Evolutionary conservation across 257 asterid genomes (phyloP).

Genomic region (Oldenlandia corymbosa): DNA sequence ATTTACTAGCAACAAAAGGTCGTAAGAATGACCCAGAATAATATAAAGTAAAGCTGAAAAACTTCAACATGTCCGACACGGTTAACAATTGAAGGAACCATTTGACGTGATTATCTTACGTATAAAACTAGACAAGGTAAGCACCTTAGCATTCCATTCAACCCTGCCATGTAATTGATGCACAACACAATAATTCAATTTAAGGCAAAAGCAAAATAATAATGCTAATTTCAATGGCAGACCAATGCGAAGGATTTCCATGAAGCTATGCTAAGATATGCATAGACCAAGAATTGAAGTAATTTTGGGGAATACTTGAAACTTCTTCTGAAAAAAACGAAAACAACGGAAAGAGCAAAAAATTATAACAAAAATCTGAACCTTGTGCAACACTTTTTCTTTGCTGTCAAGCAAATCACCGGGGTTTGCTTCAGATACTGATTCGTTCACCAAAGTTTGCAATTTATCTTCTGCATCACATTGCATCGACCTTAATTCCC

Average conservation of each 20-base stretch:
- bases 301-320: neutral
- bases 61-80: neutral
- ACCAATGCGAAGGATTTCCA: too few species aligned
- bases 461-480: neutral
- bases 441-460: neutral
- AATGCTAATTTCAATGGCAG: too few species aligned
- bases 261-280: too few species aligned
- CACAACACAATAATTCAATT: too few species aligned
- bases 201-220: too few species aligned
- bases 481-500: neutral
- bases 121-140: neutral
- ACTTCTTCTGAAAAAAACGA: neutral
- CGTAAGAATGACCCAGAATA: neutral
- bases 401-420: neutral
- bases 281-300: neutral
- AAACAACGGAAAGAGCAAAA: neutral
- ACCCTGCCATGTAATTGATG: too few species aligned
- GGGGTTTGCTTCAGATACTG: neutral
- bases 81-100: neutral
- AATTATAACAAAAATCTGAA: neutral
- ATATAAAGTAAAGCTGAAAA: neutral
- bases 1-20: neutral
- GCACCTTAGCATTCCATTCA: neutral
- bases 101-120: neutral
- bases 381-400: constrained; percentile 1